phyloP scores from a whole-genome alignment of 2,329 filamentous ascomycete species.

The Aspergillus terreus region DNA sequence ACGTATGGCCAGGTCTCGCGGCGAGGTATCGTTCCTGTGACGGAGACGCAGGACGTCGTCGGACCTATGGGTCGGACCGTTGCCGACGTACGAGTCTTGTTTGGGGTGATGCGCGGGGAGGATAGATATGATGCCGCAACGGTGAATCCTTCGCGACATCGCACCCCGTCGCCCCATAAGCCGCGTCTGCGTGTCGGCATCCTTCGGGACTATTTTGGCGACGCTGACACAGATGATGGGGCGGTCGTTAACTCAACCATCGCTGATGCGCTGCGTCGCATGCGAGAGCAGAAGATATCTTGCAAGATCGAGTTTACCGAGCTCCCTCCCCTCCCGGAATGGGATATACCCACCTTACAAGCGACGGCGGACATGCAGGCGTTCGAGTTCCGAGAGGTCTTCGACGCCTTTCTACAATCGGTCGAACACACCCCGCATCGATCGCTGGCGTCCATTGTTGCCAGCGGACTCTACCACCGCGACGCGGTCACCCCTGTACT shows the following conservation, averaged over 20 bases:
- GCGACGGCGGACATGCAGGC: slow-evolving; percentile 56
- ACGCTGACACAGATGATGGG: neutral
- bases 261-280: slow-evolving; percentile 40
- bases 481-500: slow-evolving; percentile 54
- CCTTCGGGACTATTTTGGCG: slow-evolving; percentile 3
- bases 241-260: slow-evolving; percentile 53
- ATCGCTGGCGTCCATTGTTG: slow-evolving; percentile 50
- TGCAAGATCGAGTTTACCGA: slow-evolving; percentile 1
- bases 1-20: slow-evolving; percentile 51
- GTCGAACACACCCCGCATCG: slow-evolving; percentile 18
- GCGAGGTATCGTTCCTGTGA: slow-evolving; percentile 54
- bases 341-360: slow-evolving; percentile 29
- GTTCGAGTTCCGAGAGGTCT: slow-evolving; percentile 55
- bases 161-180: neutral
- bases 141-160: neutral
- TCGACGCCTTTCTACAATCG: slow-evolving; percentile 55
- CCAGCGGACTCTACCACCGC: slow-evolving; percentile 48
- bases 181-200: neutral
- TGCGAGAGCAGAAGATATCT: neutral
- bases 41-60: slow-evolving; percentile 54
- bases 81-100: slow-evolving; percentile 23
- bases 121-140: neutral
- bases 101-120: slow-evolving; percentile 23
- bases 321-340: slow-evolving; percentile 5
- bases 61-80: slow-evolving; percentile 53